Evolutionary conservation across 2,329 filamentous ascomycete genomes (phyloP), one percentile per base, ranked within the genome.

Genomic region (Ascochyta lentis): DNA sequence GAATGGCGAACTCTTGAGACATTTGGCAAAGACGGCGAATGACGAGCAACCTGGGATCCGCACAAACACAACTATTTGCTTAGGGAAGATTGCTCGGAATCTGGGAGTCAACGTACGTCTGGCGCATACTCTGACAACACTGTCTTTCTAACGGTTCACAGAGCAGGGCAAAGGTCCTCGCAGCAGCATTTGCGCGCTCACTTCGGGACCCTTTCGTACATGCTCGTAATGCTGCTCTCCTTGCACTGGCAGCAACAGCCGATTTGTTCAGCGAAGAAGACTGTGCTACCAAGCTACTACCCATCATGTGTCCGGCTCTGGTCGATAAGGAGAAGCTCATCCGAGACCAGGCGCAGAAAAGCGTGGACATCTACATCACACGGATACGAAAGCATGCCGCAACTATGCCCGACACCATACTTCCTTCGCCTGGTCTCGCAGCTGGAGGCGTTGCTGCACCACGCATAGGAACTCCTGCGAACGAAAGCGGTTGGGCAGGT

Each of bases 41-140:
- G 95, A 99, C 60, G 95, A 98, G 67, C 94, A 99, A 70, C 92
- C 95, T 1, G 95, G 95, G 0, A 99, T 99, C 63, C 86, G 95
- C 59, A 99, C 95, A 8, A 99, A 99, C 73, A 99, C 95, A 0
- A 99, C 95, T 1, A 99, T 99, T 52, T 98, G 94, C 72, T 79
- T 99, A 0, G 95, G 95, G 22, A 98, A 97, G 71, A 97, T 99
- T 65, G 93, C 95, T 13, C 93, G 92, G 66, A 90, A 96, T 67
- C 81, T 99, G 1, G 91, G 92, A 1, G 81, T 84, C 1, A 80
- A 79, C 62, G 82, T 84, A 75, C 50, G 73, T 66, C 22, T 41
- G 29, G 12, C 23, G n/a, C 35, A 8, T 29, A 16, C 16, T 7
- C 31, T 3, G 13, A n/a, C 24, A 23, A 9, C 13, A 26, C 9